A percentile compares a stretch with the other conserved stretches of the same genome.
Evolutionary conservation across 129 eudicot species (phyloP).

Genomic region (Lactuca sativa): DNA sequence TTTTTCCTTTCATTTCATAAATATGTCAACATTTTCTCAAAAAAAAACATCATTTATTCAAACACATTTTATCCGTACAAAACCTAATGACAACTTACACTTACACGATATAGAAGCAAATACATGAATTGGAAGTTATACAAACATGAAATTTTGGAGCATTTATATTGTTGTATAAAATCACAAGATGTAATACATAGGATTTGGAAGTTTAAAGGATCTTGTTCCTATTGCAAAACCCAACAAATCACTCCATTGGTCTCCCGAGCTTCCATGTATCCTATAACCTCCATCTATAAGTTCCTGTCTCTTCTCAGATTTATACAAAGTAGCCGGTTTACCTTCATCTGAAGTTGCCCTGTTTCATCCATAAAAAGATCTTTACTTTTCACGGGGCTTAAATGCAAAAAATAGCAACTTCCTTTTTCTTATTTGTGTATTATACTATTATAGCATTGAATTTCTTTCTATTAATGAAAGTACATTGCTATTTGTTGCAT

Average conservation of each 20-base stretch:
- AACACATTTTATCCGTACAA: background rate
- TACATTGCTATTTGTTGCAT: no score
- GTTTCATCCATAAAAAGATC: slow-evolving; percentile 29
- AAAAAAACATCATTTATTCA: no score
- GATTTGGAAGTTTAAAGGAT: slow-evolving; percentile 91
- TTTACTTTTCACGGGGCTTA: background rate
- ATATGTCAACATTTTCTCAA: no score
- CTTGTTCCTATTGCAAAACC: slow-evolving; percentile 71
- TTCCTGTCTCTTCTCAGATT: slow-evolving; percentile 73
- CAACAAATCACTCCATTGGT: slow-evolving; percentile 89
- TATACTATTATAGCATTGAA: no score
- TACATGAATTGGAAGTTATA: slow-evolving; percentile 19
- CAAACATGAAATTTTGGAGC: background rate
- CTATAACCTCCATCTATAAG: slow-evolving; percentile 66
- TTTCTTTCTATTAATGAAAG: no score
- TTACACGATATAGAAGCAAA: slow-evolving; percentile 2
- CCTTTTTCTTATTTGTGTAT: background rate
- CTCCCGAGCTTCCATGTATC: slow-evolving; percentile 80
- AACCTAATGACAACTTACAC: background rate
- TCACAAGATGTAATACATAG: slow-evolving; percentile 67
- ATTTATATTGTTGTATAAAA: background rate
- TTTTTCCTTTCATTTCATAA: no score
- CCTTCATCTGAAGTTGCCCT: slow-evolving; percentile 69
- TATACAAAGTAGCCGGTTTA: slow-evolving; percentile 58
- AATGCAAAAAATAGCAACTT: background rate